A percentile compares a stretch with the other conserved stretches of the same genome.
phyloP scores from a whole-genome alignment of 2,329 filamentous ascomycete genomes.

The Trichoderma pleuroti region DNA sequence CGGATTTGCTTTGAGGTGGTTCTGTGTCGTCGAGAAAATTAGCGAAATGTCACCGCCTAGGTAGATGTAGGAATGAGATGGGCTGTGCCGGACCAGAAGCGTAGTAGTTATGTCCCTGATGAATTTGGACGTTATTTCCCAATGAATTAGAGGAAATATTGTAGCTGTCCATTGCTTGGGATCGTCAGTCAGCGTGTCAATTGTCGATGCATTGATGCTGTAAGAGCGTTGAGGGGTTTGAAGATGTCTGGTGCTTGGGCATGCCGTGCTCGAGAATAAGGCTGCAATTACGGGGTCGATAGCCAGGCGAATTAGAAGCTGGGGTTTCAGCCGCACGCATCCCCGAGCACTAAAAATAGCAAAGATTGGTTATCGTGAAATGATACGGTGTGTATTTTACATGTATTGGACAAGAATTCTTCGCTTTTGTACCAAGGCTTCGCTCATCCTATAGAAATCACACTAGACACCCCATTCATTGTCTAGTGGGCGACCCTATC shows the following conservation, averaged over 20 bases:
- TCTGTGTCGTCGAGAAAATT: background rate
- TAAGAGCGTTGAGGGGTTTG: background rate
- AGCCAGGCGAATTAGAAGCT: background rate
- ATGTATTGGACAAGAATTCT: too few species aligned
- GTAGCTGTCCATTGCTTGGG: background rate
- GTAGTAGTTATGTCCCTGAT: background rate
- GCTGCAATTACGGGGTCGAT: background rate
- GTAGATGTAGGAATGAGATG: background rate
- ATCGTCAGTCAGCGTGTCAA: background rate
- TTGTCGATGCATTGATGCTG: background rate
- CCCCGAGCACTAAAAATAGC: background rate
- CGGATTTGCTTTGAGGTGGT: background rate
- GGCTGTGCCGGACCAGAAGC: background rate
- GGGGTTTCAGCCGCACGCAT: background rate
- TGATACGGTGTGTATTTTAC: background rate
- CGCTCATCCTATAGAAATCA: background rate
- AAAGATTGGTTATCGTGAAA: background rate
- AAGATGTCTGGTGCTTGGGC: background rate
- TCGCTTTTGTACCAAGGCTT: background rate
- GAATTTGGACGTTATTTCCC: background rate
- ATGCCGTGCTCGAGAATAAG: background rate
- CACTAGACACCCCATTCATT: too few species aligned
- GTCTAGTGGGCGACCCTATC: too few species aligned
- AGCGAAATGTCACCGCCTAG: background rate
- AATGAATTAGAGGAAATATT: background rate